Evolutionary conservation across 345 rosid species (phyloP).

Genomic region (Aquilaria sinensis): DNA sequence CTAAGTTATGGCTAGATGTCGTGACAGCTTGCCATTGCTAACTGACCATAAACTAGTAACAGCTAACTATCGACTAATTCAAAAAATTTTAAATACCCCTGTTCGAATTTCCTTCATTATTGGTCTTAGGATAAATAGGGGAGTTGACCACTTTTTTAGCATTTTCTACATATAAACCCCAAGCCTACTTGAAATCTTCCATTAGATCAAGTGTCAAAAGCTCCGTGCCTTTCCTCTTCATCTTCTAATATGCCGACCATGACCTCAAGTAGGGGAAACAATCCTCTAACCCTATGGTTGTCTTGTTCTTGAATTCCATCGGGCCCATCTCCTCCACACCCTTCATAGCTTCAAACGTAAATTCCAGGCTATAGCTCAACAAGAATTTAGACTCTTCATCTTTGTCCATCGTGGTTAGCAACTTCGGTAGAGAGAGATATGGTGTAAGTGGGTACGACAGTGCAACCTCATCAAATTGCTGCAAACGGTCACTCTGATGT

Average conservation of each 20-base stretch:
- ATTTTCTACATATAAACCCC: constrained; percentile 25
- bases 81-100: too few species aligned
- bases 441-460: too few species aligned
- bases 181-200: constrained; percentile 20
- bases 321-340: constrained; percentile 42
- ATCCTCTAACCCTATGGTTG: constrained; percentile 33
- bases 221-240: constrained; percentile 29
- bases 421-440: too few species aligned
- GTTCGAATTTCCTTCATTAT: too few species aligned
- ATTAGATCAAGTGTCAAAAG: constrained; percentile 20
- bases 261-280: constrained; percentile 39
- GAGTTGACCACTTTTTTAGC: constrained; percentile 19
- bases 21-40: too few species aligned
- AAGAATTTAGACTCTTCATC: too few species aligned
- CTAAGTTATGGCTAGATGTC: too few species aligned
- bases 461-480: too few species aligned
- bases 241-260: constrained; percentile 55
- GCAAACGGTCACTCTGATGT: too few species aligned
- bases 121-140: constrained; percentile 26
- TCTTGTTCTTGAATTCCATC: constrained; percentile 29
- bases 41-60: too few species aligned
- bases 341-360: constrained; percentile 43
- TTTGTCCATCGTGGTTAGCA: too few species aligned
- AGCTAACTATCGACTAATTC: too few species aligned
- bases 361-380: constrained; percentile 6